These are phyloP conservation scores for Tremellales sp. DNA, from an alignment of 1,284 basidiomycete genomes.

Conservation along the genomic window DNA sequence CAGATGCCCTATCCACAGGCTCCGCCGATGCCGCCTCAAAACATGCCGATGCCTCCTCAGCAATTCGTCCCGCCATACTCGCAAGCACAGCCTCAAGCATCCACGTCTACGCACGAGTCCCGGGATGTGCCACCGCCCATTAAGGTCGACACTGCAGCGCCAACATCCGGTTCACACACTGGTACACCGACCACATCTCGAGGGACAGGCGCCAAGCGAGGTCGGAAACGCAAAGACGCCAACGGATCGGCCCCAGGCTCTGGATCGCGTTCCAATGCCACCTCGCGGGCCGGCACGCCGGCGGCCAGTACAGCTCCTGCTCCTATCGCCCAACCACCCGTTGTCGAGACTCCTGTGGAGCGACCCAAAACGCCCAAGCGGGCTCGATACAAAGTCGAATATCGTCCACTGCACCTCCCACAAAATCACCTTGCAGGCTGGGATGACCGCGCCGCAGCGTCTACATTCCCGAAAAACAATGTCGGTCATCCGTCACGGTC, in stretches of 20 bases:
- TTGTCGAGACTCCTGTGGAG: slow-evolving; percentile 3
- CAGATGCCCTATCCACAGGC: no score
- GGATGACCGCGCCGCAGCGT: slow-evolving; percentile 63
- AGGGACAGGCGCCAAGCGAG: slow-evolving; percentile 1
- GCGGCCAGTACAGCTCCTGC: not conserved
- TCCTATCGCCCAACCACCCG: no score
- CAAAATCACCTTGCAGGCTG: slow-evolving; percentile 79
- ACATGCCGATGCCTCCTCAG: not conserved
- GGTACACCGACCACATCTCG: not conserved
- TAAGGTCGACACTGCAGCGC: not conserved
- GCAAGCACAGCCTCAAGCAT: no score
- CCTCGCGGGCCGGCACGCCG: not conserved
- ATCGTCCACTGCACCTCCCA: slow-evolving; percentile 74
- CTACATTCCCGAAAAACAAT: slow-evolving; percentile 61
- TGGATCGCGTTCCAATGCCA: slow-evolving; percentile 7
- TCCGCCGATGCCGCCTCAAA: not conserved
- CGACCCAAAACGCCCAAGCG: slow-evolving; percentile 35
- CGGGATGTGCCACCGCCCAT: not conserved
- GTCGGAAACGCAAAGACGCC: slow-evolving; percentile 2
- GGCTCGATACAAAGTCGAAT: slow-evolving; percentile 80
- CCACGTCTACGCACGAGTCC: no score
- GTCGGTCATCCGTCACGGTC: slow-evolving; percentile 61
- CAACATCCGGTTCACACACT: not conserved
- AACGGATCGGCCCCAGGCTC: not conserved
- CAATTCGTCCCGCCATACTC: no score